These are phyloP conservation scores for Ogataea paraovalis DNA, from an alignment of 805 yeast genomes.

Conservation along the genomic window DNA sequence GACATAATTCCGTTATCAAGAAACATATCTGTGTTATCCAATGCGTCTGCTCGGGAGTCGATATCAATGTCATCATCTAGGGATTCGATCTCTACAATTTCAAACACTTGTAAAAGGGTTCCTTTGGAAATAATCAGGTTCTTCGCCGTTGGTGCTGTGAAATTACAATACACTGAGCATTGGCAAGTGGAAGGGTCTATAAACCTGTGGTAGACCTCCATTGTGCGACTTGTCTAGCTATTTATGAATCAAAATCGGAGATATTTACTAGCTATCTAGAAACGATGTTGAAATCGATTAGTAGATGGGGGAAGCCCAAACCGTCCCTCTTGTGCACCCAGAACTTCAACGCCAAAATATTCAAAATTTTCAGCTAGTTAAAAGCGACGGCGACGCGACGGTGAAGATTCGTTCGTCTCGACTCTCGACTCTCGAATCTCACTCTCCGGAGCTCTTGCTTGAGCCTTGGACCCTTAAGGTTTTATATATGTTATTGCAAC, in stretches of 20 bases:
- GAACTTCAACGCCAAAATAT: not conserved
- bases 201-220: constrained; percentile 80
- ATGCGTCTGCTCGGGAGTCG: constrained; percentile 10
- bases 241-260: not conserved
- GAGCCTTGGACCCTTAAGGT: too few species aligned
- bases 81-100: constrained; percentile 30
- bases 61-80: constrained; percentile 17
- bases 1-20: constrained; percentile 20
- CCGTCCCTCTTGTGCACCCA: not conserved
- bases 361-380: not conserved
- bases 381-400: not conserved
- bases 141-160: constrained; percentile 35
- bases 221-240: constrained; percentile 21
- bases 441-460: too few species aligned
- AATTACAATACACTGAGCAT: constrained; percentile 49
- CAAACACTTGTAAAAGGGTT: constrained; percentile 60
- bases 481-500: too few species aligned
- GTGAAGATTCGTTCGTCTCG: not conserved
- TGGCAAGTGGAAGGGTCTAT: constrained; percentile 71
- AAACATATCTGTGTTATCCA: constrained; percentile 18
- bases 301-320: too few species aligned
- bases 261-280: too few species aligned
- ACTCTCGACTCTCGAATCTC: too few species aligned
- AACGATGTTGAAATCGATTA: too few species aligned
- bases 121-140: constrained; percentile 71